Evolutionary conservation across 2,329 filamentous ascomycete genomes (phyloP), one percentile per base, ranked within the genome.

Genomic region (Coniochaeta ligniaria): DNA sequence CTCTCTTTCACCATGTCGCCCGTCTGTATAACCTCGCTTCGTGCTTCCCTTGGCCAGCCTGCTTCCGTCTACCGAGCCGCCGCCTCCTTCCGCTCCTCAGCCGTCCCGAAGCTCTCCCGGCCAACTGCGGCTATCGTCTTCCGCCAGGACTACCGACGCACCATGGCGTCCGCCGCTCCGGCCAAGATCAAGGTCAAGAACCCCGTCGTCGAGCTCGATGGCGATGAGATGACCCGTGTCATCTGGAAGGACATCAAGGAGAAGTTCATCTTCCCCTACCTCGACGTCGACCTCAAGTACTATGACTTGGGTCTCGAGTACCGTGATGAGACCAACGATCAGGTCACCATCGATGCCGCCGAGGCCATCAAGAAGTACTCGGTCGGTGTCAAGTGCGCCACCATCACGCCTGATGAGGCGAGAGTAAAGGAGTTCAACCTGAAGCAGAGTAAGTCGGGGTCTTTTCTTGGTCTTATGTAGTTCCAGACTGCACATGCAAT

Each of bases 171-270:
- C 63, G 60, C 61, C 60, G 64, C 60, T 63, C 76, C 82, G 69
- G 81, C 84, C 72, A 99, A 98, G 89, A 98, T 98, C 85, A 95
- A 96, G 86, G 95, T 99, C 82, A 93, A 96, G 87, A 98, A 96
- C 79, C 95, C 95, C 67, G 88, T 99, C 75, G 95, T 99, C 76
- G 95, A 98, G 82, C 86, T 98, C 71, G 94, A 98, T 75, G 94
- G 94, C 72, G 86, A 89, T 70, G 86, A 92, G 88, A 98, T 98
- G 95, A 99, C 95, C 70, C 85, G 95, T 71, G 93, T 99, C 76
- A 99, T 99, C 82, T 99, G 95, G 95, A 83, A 97, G 82, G 88
- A 91, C 77, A 99, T 99, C 85, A 97, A 97, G 85, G 91, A 98
- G 80, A 96, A 96, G 84, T 94, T 97, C 82, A 97, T 97, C 78